Evolutionary conservation across 768 basidiomycete genomes (phyloP), one percentile per base, ranked within the genome.

Genomic region (Boletus barrowsii): DNA sequence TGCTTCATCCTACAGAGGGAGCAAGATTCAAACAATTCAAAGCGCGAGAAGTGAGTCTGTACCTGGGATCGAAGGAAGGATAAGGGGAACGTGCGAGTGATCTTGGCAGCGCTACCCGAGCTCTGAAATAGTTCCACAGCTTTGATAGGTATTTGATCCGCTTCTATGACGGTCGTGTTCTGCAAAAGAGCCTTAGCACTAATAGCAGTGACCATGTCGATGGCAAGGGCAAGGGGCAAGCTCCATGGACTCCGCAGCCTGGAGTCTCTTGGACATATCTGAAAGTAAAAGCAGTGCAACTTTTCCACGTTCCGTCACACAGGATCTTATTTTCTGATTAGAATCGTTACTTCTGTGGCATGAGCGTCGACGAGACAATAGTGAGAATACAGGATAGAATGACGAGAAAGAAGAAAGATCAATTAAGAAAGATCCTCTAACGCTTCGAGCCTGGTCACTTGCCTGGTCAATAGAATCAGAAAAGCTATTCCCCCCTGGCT

Each of bases 391-490:
- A 43, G 6, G 26, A 58, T 15, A 42, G 24, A n/a, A 32, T 41
- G 39, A 48, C 29, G 14, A 40, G 32, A 50, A 39, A 11, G 22
- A 22, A 37, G 51, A 9, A 29, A 8, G 8, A 29, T 50, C 40
- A 40, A 42, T 67, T 57, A 67, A 15, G 66, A 68, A 14, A 67
- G 61, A 53, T 71, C 69, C 53, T 79, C 77, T 46, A 81, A 56
- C 6, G 73, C 77, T 64, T 83, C 82, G 29, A 83, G 70, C 47
- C 79, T 71, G 15, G 68, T 55, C 36, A 83, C 76, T 71, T 83
- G 82, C 54, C 82, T 72, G 50, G 17, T 24, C 41, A 14, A 48
- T 39, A 40, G 44, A 32, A 47, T 62, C 29, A 62, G 56, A 48
- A 49, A 54, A 49, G 1, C 14, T 47, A 20, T 20, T 10, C 17